Percentiles rank a stretch among this genome's conserved stretches.
phyloP scores from a whole-genome alignment of 2,329 filamentous ascomycete species.

The Colletotrichum sp. region DNA sequence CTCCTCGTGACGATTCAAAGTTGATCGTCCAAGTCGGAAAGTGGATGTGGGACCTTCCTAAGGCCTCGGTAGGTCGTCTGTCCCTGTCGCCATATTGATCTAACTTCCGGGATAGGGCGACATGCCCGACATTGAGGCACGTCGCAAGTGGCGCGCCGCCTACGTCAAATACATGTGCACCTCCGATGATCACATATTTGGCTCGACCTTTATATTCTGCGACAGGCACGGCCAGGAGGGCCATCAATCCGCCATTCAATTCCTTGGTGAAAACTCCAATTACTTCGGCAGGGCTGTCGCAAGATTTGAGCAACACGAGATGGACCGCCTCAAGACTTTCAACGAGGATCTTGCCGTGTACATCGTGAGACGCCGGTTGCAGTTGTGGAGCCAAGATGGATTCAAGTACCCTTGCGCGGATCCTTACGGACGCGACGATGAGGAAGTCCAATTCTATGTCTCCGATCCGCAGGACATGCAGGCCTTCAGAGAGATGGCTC shows the following conservation, averaged over 20 bases:
- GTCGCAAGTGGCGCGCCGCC: neutral
- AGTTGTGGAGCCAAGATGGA: neutral
- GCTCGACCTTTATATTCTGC: neutral
- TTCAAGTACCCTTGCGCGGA: neutral
- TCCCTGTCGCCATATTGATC: neutral
- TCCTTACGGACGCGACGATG: neutral
- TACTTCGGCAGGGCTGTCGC: neutral
- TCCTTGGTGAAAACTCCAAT: neutral
- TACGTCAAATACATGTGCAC: neutral
- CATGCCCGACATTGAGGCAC: neutral
- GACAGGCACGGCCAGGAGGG: neutral
- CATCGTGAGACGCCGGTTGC: neutral
- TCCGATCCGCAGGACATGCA: neutral
- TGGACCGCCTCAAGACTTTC: neutral
- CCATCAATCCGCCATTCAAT: neutral
- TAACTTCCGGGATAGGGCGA: neutral
- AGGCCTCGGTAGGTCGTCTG: neutral
- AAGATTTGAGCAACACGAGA: neutral
- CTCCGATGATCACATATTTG: neutral
- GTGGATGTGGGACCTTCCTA: neutral
- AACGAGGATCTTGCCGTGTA: neutral
- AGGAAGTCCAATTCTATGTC: neutral
- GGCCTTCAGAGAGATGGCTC: neutral
- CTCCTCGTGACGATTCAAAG: neutral
- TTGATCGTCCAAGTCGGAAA: neutral